phyloP scores from a whole-genome alignment of 257 asterid species.

The Plantago major region DNA sequence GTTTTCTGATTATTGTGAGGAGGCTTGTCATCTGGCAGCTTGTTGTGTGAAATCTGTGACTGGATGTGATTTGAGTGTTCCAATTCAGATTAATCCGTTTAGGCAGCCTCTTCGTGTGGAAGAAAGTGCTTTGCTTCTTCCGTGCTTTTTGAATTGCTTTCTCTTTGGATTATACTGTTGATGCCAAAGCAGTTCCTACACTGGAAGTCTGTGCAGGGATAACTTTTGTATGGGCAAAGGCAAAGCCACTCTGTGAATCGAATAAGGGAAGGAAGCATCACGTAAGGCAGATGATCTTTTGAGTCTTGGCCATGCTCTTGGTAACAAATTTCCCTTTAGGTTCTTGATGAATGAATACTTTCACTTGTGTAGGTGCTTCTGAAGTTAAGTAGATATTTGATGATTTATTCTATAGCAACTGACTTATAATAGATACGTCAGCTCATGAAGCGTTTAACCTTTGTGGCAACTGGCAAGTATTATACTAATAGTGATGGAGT shows the following conservation, averaged over 20 bases:
- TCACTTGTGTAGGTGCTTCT: not conserved
- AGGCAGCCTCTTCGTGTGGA: constrained; percentile 82
- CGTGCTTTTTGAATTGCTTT: constrained; percentile 88
- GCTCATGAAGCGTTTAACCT: no score
- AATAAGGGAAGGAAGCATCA: not conserved
- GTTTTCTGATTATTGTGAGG: constrained; percentile 93
- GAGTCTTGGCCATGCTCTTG: not conserved
- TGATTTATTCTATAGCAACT: not conserved
- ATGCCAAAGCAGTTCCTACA: not conserved
- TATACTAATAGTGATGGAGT: no score
- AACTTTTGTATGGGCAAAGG: not conserved
- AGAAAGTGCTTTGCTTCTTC: constrained; percentile 61
- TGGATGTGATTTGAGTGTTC: constrained; percentile 44
- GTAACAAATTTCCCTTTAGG: not conserved
- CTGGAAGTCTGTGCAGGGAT: not conserved
- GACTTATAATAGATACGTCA: no score
- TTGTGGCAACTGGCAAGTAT: not conserved
- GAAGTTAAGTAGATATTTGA: not conserved
- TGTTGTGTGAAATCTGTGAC: constrained; percentile 53
- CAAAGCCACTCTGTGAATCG: not conserved
- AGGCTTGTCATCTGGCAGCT: constrained; percentile 74
- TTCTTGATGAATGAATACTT: not conserved
- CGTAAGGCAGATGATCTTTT: not conserved
- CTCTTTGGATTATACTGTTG: constrained; percentile 57
- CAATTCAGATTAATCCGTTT: constrained; percentile 83